A percentile compares a stretch with the other conserved stretches of the same genome.
phyloP scores from a whole-genome alignment of 2,329 filamentous ascomycete species.

The Plenodomus tracheiphilus region DNA sequence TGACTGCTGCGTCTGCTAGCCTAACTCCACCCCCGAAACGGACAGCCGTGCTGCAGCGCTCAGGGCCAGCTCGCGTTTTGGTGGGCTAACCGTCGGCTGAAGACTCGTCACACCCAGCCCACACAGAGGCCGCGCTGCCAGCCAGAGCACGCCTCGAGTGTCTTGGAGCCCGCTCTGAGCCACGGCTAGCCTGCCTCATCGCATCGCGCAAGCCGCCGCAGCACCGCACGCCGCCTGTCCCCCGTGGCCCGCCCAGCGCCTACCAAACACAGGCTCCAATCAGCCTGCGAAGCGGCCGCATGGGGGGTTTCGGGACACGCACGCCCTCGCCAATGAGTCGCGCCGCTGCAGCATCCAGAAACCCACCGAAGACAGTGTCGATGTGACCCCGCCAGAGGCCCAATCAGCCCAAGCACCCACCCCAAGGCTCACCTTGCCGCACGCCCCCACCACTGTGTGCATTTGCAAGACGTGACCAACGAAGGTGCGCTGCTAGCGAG shows the following conservation, averaged over 20 bases:
- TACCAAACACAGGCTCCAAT: constrained; percentile 39
- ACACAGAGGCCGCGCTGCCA: constrained; percentile 1
- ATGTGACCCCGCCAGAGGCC: neutral
- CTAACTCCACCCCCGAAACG: neutral
- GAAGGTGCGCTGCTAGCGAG: neutral
- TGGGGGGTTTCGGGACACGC: constrained; percentile 26
- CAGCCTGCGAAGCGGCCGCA: constrained; percentile 16
- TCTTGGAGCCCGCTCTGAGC: constrained; percentile 15
- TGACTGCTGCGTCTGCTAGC: neutral
- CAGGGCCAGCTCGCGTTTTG: neutral
- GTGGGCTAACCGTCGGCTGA: constrained; percentile 1
- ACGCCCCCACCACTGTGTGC: constrained; percentile 2
- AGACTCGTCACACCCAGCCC: constrained; percentile 5
- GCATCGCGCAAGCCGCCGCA: constrained; percentile 27
- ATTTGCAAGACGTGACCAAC: neutral
- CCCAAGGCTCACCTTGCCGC: too few species aligned
- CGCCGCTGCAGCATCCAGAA: too few species aligned
- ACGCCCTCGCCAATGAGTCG: neutral
- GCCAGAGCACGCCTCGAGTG: neutral
- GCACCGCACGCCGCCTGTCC: constrained; percentile 19
- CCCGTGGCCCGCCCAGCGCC: constrained; percentile 24
- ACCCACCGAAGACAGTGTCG: constrained; percentile 9
- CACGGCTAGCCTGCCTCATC: constrained; percentile 9
- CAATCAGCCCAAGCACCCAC: neutral
- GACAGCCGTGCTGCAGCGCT: neutral